A percentile compares a stretch with the other conserved stretches of the same genome.
These are phyloP conservation scores for Eleusine indica DNA, from an alignment of 176 grass and related monocot genomes.

Conservation along the genomic window DNA sequence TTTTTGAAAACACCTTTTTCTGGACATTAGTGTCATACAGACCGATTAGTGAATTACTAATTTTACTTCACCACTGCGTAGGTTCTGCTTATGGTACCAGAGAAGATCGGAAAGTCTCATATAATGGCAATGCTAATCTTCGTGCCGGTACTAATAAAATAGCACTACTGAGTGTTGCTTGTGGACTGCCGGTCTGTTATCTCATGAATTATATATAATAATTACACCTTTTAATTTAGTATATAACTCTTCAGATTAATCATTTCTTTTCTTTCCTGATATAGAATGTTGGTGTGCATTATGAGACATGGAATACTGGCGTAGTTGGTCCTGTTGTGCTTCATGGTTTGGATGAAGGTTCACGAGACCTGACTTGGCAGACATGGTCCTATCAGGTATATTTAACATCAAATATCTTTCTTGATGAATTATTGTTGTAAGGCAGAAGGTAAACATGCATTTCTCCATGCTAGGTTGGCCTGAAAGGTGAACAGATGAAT, in stretches of 20 bases:
- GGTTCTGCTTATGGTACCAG: constrained; percentile 96
- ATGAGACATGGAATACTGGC: constrained; percentile 95
- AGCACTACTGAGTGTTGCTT: constrained; percentile 87
- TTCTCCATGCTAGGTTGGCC: constrained; percentile 64
- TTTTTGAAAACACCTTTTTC: background rate
- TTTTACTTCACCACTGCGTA: constrained; percentile 29
- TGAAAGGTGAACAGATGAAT: constrained; percentile 98
- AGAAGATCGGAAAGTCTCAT: constrained; percentile 87
- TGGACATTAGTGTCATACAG: background rate
- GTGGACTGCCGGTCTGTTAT: constrained; percentile 83
- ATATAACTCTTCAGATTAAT: constrained; percentile 26
- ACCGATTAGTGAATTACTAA: constrained; percentile 20
- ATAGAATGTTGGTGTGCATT: constrained; percentile 94
- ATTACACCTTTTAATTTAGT: constrained; percentile 4
- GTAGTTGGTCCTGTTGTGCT: constrained; percentile 86
- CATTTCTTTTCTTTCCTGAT: constrained; percentile 21
- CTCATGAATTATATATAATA: constrained; percentile 15
- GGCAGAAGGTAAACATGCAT: constrained; percentile 23
- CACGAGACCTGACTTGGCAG: constrained; percentile 90
- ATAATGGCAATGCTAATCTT: constrained; percentile 70
- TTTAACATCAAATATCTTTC: constrained; percentile 6
- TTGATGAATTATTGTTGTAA: background rate
- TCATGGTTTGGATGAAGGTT: constrained; percentile 82
- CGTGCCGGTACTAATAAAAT: constrained; percentile 86
- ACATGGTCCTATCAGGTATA: constrained; percentile 92